Base-by-base conservation (phyloP, 2,329 filamentous ascomycete genomes). In the Venturia pyrina region DNA sequence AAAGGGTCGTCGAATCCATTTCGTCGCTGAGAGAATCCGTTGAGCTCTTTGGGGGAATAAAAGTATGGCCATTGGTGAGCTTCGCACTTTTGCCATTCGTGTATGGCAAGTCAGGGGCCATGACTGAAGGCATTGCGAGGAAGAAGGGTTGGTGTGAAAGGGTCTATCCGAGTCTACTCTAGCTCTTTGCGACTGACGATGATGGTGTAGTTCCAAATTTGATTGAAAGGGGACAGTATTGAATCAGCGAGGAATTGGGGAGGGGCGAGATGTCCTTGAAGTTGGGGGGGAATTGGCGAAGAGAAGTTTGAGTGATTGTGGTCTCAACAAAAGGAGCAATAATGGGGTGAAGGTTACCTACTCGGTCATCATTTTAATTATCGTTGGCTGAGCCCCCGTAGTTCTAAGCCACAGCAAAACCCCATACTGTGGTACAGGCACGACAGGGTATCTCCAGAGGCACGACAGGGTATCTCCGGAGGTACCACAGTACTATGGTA, bases 21-120 rank as follows among this genome's bases (percentile, higher is more conserved):
- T 41, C 34, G 63, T 65, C 50, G 37, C 10, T 40, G 13, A 65
- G 63, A 7, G 63, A 65, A 19, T 65, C 63, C 21, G 48, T 40
- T 37, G 50, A 21, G 34, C 50, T 65, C 34, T 53, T 41, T n/a
- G 53, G 32, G n/a, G 53, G 53, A 19, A 59, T n/a, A 59, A 59
- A 32, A 37, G 53, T 59, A 59, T 59, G 53, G 32, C 53, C 24
- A 28, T 63, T 63, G 40, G 44, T 34, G 7, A 64, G 34, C 43
- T 40, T 53, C 17, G 40, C 40, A 50, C 28, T 64, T 10, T 21
- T 48, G 21, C 62, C 62, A 64, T 64, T 64, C 15, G 60, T n/a
- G 24, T 48, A 44, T 15, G 62, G 62, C n/a, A 59, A 6, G 7
- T 56, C 50, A 32, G 50, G 24, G 11, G 50, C 50, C 53, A 59